A percentile compares a stretch with the other conserved stretches of the same genome.
phyloP scores from a whole-genome alignment of 495 filamentous ascomycete genomes.

The Glonium stellatum region DNA sequence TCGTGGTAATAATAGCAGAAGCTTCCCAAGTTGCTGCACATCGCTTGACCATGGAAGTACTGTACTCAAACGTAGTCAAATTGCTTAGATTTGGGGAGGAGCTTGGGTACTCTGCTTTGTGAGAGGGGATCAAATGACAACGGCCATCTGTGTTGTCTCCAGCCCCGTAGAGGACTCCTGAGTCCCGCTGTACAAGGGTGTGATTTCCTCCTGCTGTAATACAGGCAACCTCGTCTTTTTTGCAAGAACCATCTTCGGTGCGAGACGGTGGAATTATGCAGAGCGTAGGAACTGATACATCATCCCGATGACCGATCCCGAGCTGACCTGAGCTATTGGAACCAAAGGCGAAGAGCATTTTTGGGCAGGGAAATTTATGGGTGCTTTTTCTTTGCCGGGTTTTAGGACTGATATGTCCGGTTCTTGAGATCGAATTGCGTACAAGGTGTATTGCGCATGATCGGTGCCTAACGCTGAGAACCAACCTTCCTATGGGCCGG shows the following conservation, averaged over 20 bases:
- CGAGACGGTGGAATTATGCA: neutral
- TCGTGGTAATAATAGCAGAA: conserved; percentile 47
- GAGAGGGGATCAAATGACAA: neutral
- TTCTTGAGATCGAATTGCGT: too few species aligned
- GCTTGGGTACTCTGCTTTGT: neutral
- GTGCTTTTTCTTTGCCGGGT: too few species aligned
- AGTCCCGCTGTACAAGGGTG: conserved; percentile 44
- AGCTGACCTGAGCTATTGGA: conserved; percentile 89
- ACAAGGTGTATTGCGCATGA: too few species aligned
- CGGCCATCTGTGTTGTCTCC: conserved; percentile 1
- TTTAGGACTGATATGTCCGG: too few species aligned
- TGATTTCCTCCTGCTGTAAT: conserved; percentile 82
- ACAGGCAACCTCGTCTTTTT: too few species aligned
- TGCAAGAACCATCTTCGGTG: conserved; percentile 12
- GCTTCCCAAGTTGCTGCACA: conserved; percentile 73
- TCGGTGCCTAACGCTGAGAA: too few species aligned
- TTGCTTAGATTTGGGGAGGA: too few species aligned
- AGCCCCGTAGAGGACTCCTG: neutral
- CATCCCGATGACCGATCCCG: conserved; percentile 65
- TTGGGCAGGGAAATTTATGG: conserved; percentile 7
- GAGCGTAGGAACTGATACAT: conserved; percentile 59
- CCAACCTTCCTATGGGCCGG: too few species aligned
- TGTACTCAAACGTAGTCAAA: conserved; percentile 10
- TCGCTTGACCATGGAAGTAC: conserved; percentile 24
- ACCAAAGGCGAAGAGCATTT: conserved; percentile 65